These are phyloP conservation scores for Tetradesmus obliquus DNA, from an alignment of 139 green algal genomes.

Conservation along the genomic window DNA sequence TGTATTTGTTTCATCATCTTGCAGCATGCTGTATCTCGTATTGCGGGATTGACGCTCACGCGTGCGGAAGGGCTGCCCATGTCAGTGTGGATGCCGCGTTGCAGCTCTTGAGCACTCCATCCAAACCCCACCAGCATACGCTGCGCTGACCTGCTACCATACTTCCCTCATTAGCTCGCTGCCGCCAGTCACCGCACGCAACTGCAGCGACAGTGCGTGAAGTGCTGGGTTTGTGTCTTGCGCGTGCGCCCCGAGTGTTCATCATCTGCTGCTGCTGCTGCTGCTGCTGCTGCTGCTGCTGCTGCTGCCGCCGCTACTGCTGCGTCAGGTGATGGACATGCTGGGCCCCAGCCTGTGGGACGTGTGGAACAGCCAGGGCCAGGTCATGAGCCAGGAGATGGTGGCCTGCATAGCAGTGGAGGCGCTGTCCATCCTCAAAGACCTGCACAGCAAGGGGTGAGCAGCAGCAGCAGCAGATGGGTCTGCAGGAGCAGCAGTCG, in stretches of 20 bases:
- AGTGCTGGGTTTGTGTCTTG: no score
- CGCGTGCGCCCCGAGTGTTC: no score
- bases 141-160: no score
- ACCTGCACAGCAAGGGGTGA: conserved; percentile 95
- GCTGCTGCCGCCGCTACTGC: not conserved
- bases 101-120: no score
- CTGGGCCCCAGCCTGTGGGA: conserved; percentile 98
- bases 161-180: no score
- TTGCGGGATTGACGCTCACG: no score
- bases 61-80: no score
- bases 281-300: not conserved
- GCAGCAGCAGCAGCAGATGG: not conserved
- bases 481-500: not conserved
- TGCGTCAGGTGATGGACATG: conserved; percentile 96
- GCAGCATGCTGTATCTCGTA: not conserved
- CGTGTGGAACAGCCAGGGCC: conserved; percentile 95
- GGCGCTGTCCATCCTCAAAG: conserved; percentile 97
- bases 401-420: conserved; percentile 99
- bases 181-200: no score
- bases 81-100: no score
- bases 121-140: no score
- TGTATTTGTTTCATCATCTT: not conserved
- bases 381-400: conserved; percentile 99
- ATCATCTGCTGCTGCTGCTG: not conserved
- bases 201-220: no score